Evolutionary conservation across 2,329 filamentous ascomycete species (phyloP).

Genomic region (Monilinia fructigena): DNA sequence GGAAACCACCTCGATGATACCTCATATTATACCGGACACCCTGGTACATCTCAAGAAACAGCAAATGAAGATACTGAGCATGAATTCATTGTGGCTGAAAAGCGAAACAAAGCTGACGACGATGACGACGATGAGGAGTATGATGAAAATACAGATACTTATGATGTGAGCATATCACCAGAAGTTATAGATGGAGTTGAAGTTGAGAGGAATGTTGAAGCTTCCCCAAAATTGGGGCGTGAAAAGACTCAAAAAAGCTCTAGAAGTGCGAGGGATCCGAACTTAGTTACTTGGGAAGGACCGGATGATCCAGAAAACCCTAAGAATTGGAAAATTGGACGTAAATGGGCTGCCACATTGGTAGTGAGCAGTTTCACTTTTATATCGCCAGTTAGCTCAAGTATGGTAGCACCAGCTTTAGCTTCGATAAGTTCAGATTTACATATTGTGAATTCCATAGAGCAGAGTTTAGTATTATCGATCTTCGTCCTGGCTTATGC

Average conservation of each 20-base stretch:
- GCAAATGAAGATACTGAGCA: not conserved
- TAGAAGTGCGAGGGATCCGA: constrained; percentile 32
- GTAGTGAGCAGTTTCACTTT: constrained; percentile 47
- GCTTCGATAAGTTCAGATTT: constrained; percentile 54
- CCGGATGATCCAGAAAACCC: constrained; percentile 35
- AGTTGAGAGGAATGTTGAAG: constrained; percentile 34
- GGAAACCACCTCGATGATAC: constrained; percentile 34
- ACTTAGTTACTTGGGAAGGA: constrained; percentile 36
- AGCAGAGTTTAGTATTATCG: constrained; percentile 48
- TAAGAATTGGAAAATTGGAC: constrained; percentile 34
- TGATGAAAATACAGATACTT: constrained; percentile 23
- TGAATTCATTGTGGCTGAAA: no score
- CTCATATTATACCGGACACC: constrained; percentile 19
- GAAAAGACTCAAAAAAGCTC: constrained; percentile 25
- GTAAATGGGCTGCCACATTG: constrained; percentile 51
- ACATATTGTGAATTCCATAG: constrained; percentile 48
- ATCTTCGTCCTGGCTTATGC: constrained; percentile 47
- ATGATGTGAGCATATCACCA: constrained; percentile 26
- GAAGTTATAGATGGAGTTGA: constrained; percentile 34
- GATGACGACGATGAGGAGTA: not conserved
- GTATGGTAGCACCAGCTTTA: constrained; percentile 55
- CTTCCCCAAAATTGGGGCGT: constrained; percentile 29
- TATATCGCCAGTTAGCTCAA: constrained; percentile 52
- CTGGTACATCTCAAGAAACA: not conserved
- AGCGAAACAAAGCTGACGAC: no score